Percentiles rank a stretch among this genome's conserved stretches.
phyloP scores from a whole-genome alignment of 2,329 filamentous ascomycete species.

The Tolypocladium guangdongense region DNA sequence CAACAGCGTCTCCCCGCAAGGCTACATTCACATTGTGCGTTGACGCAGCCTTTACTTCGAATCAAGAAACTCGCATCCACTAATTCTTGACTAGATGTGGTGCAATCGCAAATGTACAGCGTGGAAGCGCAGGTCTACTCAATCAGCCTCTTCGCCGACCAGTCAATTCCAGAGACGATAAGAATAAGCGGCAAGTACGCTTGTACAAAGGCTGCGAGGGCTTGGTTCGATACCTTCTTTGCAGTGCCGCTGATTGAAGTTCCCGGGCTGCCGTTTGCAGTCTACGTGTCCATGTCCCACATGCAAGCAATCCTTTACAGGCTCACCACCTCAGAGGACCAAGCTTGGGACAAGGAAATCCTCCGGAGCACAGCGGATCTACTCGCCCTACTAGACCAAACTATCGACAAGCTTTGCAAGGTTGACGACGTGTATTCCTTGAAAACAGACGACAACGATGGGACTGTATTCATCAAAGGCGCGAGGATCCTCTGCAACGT shows the following conservation, averaged over 20 bases:
- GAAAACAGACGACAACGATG: conserved; percentile 15
- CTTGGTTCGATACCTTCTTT: conserved; percentile 26
- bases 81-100: conserved; percentile 11
- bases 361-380: conserved; percentile 25
- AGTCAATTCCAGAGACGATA: conserved; percentile 17
- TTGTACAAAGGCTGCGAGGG: conserved; percentile 21
- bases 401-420: conserved; percentile 19
- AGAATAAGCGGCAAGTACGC: conserved; percentile 25
- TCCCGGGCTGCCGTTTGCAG: conserved; percentile 20
- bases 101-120: conserved; percentile 17
- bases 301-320: conserved; percentile 26
- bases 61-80: not conserved
- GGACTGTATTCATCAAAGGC: conserved; percentile 19
- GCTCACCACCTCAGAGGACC: conserved; percentile 26
- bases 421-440: conserved; percentile 16
- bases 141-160: conserved; percentile 19
- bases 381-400: conserved; percentile 21
- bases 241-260: conserved; percentile 16
- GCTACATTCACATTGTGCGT: conserved; percentile 18
- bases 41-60: too few species aligned
- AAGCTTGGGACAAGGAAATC: conserved; percentile 28
- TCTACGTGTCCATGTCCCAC: conserved; percentile 24
- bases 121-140: conserved; percentile 21
- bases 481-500: conserved; percentile 25
- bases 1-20: conserved; percentile 11